phyloP scores from a whole-genome alignment of 2,329 filamentous ascomycete species.

The Juglanconis sp. region DNA sequence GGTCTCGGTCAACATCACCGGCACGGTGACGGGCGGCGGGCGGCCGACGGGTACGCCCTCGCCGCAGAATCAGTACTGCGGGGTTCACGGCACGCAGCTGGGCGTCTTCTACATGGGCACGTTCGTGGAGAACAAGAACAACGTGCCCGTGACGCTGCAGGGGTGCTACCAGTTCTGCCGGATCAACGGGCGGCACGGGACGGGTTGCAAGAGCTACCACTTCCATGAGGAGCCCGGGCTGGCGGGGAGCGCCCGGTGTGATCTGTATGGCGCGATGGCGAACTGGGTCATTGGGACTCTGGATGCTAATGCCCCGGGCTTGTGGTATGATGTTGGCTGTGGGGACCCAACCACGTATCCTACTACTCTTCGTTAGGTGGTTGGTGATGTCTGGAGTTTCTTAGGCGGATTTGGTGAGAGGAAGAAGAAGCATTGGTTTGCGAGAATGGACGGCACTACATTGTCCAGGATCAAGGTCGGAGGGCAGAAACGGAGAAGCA shows the following conservation, averaged over 20 bases:
- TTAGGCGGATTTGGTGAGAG: no score
- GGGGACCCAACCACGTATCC: conserved; percentile 17
- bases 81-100: conserved; percentile 33
- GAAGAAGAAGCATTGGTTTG: no score
- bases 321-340: conserved; percentile 36
- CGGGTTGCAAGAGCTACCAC: conserved; percentile 35
- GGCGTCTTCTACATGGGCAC: conserved; percentile 37
- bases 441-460: no score
- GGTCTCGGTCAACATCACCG: conserved; percentile 25
- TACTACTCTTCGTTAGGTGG: no score
- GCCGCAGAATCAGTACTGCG: conserved; percentile 32
- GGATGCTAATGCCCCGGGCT: conserved; percentile 26
- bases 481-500: no score
- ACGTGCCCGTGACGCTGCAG: conserved; percentile 33
- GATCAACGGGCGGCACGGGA: conserved; percentile 26
- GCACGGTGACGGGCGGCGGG: conserved; percentile 28
- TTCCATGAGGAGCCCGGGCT: conserved; percentile 31
- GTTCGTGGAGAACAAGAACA: conserved; percentile 33
- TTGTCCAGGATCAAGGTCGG: no score
- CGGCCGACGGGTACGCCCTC: conserved; percentile 30
- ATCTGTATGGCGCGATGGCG: conserved; percentile 33
- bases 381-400: no score
- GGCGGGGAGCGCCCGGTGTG: conserved; percentile 30
- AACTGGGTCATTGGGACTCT: conserved; percentile 28
- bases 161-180: conserved; percentile 42